Conservation (phyloP, 805 yeast species). For the Kluyveromyces siamensis region DNA sequence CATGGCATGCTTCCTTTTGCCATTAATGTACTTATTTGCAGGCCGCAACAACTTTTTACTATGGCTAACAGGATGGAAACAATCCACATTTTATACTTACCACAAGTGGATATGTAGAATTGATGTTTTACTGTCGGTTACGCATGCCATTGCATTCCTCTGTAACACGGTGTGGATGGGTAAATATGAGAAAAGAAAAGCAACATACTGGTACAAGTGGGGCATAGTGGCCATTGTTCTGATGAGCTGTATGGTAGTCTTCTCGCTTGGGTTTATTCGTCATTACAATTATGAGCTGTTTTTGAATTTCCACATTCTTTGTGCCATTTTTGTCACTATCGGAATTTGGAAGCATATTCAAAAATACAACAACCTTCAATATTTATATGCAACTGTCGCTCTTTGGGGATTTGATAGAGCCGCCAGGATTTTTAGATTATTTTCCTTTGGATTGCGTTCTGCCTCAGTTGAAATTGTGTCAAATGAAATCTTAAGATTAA, state of each 20-base stretch:
- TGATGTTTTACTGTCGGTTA: conserved; percentile 16
- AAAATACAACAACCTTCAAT: conserved; percentile 40
- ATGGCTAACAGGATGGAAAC: conserved; percentile 50
- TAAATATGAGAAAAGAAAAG: neutral
- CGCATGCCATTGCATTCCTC: conserved; percentile 5
- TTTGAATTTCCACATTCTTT: conserved; percentile 32
- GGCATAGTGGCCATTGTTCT: conserved; percentile 15
- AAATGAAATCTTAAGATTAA: conserved; percentile 14
- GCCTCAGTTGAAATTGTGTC: conserved; percentile 23
- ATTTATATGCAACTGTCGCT: conserved; percentile 41
- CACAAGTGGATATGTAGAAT: conserved; percentile 56
- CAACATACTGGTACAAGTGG: conserved; percentile 33
- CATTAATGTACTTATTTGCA: conserved; percentile 51
- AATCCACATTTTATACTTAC: conserved; percentile 45
- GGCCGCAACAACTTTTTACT: conserved; percentile 61
- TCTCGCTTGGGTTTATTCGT: conserved; percentile 35
- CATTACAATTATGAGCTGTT: conserved; percentile 38
- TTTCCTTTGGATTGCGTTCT: conserved; percentile 51
- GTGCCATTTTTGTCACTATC: conserved; percentile 34
- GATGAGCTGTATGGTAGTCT: conserved; percentile 33
- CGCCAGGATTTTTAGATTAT: conserved; percentile 42
- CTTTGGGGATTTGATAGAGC: conserved; percentile 64
- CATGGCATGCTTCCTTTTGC: conserved; percentile 40
- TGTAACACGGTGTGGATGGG: neutral
- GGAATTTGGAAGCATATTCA: conserved; percentile 37